A percentile compares a stretch with the other conserved stretches of the same genome.
phyloP scores from a whole-genome alignment of 2,329 filamentous ascomycete species.

The Arachnopeziza araneosa region DNA sequence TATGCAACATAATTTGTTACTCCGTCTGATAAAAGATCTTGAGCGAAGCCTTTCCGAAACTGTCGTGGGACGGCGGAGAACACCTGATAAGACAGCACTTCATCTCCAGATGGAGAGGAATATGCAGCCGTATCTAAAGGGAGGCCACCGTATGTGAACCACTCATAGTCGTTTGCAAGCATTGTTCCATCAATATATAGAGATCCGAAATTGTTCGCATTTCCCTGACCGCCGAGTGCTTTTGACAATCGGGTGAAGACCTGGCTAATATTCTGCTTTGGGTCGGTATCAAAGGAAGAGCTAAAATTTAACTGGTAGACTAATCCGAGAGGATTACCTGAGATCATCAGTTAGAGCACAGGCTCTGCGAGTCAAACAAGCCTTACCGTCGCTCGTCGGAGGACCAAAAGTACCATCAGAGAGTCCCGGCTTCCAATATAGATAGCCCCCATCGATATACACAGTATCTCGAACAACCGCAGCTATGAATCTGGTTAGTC shows the following conservation, averaged over 20 bases:
- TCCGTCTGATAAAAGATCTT: slow-evolving; percentile 35
- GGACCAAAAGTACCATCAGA: slow-evolving; percentile 36
- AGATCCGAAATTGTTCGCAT: slow-evolving; percentile 46
- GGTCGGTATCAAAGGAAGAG: slow-evolving; percentile 45
- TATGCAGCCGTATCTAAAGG: slow-evolving; percentile 33
- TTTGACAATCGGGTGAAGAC: slow-evolving; percentile 47
- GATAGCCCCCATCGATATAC: slow-evolving; percentile 58
- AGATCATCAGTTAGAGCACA: slow-evolving; percentile 4
- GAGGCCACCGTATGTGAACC: slow-evolving; percentile 60
- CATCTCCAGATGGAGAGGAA: slow-evolving; percentile 36
- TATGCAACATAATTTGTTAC: slow-evolving; percentile 59
- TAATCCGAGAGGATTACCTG: slow-evolving; percentile 47
- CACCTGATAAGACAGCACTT: slow-evolving; percentile 45
- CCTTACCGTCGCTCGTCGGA: slow-evolving; percentile 39
- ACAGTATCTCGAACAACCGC: slow-evolving; percentile 55
- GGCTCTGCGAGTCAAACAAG: not conserved
- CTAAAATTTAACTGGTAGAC: slow-evolving; percentile 56
- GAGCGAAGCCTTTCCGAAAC: slow-evolving; percentile 35
- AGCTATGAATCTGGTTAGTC: slow-evolving; percentile 34
- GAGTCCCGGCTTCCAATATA: slow-evolving; percentile 48
- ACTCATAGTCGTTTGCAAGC: slow-evolving; percentile 58
- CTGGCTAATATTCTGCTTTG: slow-evolving; percentile 43
- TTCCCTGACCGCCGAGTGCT: slow-evolving; percentile 35
- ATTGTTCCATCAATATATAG: slow-evolving; percentile 58
- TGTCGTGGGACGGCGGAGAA: slow-evolving; percentile 38